Evolutionary conservation across 2,329 filamentous ascomycete species (phyloP), one percentile per base, ranked within the genome.

Genomic region (Rhinocladiella similis): DNA sequence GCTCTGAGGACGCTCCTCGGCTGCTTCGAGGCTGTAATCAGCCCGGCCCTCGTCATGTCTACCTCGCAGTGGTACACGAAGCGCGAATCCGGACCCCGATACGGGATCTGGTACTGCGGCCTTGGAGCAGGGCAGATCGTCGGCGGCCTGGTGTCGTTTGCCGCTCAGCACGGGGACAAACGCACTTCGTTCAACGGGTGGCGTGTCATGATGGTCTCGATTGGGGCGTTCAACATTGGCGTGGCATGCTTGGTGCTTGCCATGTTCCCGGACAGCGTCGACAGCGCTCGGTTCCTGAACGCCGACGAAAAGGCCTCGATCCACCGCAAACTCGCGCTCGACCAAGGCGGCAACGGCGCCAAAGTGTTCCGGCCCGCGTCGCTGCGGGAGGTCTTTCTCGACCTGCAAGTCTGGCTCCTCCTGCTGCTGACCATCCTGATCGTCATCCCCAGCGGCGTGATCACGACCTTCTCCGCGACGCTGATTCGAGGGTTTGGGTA

Each of bases 221-320:
- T 78, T 53, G 77, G 77, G 0, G 63, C 75, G 0, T 62, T 75
- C 47, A 73, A 69, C 1, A 71, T 74, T 35, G 73, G 71, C 5
- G 63, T 70, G 3, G 64, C 73, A n/a, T 81, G 79, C 55, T 72
- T 80, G 39, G 72, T 80, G 29, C 53, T 72, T 18, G 52, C 72
- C 25, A 67, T 75, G 52, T 64, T 77, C n/a, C 75, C 74, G 0
- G 71, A 75, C 50, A 74, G 72, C 41, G 73, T 72, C 0, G 72
- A 75, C 35, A 4, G n/a, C 12, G 35, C 86, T 2, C 70, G 68
- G 0, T 88, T 88, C 66, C 75, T 89, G 2, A 80, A 74, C 0
- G 67, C 75, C 1, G 73, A 80, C 38, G 82, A 87, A 66, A 68
- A 69, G n/a, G 73, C 78, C 57, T 80, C 79, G 0, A 67, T 69